Evolutionary conservation across 305 asterid species (phyloP), one percentile per base, ranked within the genome.

Genomic region (Fraxinus sp.): DNA sequence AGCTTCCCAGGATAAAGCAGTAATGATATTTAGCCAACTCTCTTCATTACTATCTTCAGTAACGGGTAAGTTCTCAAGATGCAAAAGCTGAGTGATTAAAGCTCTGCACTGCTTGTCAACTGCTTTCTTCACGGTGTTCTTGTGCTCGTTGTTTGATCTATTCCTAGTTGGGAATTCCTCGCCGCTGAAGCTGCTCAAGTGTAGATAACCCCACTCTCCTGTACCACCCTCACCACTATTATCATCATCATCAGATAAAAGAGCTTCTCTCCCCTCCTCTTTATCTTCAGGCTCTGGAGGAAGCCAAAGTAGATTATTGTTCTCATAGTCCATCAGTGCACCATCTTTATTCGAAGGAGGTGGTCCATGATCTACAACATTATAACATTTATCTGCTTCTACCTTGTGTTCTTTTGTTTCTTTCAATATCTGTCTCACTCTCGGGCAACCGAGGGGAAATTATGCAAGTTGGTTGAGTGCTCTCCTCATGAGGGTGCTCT

Each of bases 201-300:
- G 89, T 81, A 89, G 86, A 89, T 89, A 91, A 78, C 93, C 90
- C 94, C 93, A 92, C 82, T 94, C 95, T 85, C 94, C 97, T 82
- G 89, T 82, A 49, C 90, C 87, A 84, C 83, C 91, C 81, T 88
- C 90, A 66, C 86, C 82, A 68, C 87, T 87, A 84, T 86, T 90
- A 81, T 88, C 94, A 66, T 89, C 95, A 37, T 92, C 93, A 59
- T 92, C 96, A 86, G 86, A 85, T 77, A 86, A 72, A 86, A 82
- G 84, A 72, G 82, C 80, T 80, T 92, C 96, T 83, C 89, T 87
- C 78, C 90, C 98, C 78, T 92, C 97, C 84, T 91, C 96, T 82
- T 88, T 95, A 80, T 89, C 90, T 80, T 92, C 95, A 80, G 97
- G 96, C 81, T 92, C 97, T 39, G 98, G 97, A 26, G 98, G 98